Evolutionary conservation across 371 early-diverging fungal species (phyloP), one percentile per base, ranked within the genome.

Genomic region (Rhizomucor pusillus): DNA sequence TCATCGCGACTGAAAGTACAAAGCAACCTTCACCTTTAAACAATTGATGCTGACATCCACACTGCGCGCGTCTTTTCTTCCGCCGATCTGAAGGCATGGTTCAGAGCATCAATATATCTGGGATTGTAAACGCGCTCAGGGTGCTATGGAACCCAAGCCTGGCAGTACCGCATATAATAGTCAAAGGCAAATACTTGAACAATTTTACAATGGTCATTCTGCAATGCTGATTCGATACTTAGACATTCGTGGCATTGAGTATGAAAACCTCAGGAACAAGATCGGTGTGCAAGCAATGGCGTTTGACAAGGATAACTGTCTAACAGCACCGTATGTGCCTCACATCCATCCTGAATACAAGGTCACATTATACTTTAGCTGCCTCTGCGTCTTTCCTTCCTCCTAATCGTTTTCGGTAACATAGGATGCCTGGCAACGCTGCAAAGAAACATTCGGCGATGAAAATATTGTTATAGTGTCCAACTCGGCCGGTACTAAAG

Each of bases 301-400:
- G 0, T 97, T 95, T 67, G 97, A 97, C 71, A 97, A 97, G 69
- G 97, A 97, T 64, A 97, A 97, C 71, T 92, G 93, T 34, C 65
- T 97, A 16, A 93, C 96, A 0, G 84, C 84, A 13, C 97, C 97
- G 1, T 95, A 96, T 62, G 75, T 70, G 20, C 54, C 75, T 41
- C 59, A 77, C 0, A 72, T 94, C 9, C 73, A 93, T 59, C 82
- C 89, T 0, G 85, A 88, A 0, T 86, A 92, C 57, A 47, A 77
- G 63, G 90, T 86, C 71, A 43, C 46, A 20, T 13, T 20, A 34
- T n/a, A 13, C 10, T 12, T 14, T 20, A 14, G 37, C 11, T n/a
- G n/a, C n/a, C n/a, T n/a, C n/a, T n/a, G n/a, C n/a, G n/a, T n/a
- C n/a, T n/a, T n/a, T n/a, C n/a, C n/a, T n/a, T n/a, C n/a, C 40